Evolutionary conservation across 2,329 filamentous ascomycete genomes (phyloP).

Genomic region (Neoascochyta sp.): DNA sequence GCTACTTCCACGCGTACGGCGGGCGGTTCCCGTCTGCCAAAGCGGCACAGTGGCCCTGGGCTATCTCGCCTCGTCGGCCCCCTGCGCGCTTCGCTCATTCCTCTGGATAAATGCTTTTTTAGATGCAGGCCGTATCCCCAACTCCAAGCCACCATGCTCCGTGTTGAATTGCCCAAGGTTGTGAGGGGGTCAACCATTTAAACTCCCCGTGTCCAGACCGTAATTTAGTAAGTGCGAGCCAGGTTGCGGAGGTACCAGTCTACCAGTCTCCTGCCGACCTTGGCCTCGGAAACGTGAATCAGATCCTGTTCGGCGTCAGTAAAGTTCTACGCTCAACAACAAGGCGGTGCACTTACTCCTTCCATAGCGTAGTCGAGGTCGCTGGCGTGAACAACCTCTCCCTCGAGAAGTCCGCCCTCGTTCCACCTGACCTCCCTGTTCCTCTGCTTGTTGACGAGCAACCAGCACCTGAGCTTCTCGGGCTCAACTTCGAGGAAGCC

Average conservation of each 20-base stretch:
- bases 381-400: slow-evolving; percentile 87
- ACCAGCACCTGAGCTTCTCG: slow-evolving; percentile 90
- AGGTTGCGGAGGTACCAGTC: slow-evolving; percentile 99
- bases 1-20: slow-evolving; percentile 10
- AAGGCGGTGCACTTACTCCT: slow-evolving; percentile 61
- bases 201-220: slow-evolving; percentile 4
- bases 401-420: slow-evolving; percentile 84
- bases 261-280: slow-evolving; percentile 93
- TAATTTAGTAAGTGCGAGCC: slow-evolving; percentile 78
- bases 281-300: slow-evolving; percentile 98
- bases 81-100: slow-evolving; percentile 8
- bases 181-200: too few species aligned
- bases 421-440: slow-evolving; percentile 94
- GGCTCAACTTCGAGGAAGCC: slow-evolving; percentile 95
- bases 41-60: slow-evolving; percentile 7
- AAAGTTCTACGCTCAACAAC: neutral
- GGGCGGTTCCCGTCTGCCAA: slow-evolving; percentile 9
- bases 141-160: slow-evolving; percentile 38
- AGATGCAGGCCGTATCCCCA: slow-evolving; percentile 27
- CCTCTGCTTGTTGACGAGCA: slow-evolving; percentile 97
- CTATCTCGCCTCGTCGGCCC: slow-evolving; percentile 12
- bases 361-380: slow-evolving; percentile 97
- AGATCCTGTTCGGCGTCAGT: slow-evolving; percentile 61
- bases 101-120: slow-evolving; percentile 31
- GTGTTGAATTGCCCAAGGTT: slow-evolving; percentile 15